Percentiles rank a stretch among this genome's conserved stretches.
Conservation (phyloP, 345 rosid species). For the Nasturtium officinale region DNA sequence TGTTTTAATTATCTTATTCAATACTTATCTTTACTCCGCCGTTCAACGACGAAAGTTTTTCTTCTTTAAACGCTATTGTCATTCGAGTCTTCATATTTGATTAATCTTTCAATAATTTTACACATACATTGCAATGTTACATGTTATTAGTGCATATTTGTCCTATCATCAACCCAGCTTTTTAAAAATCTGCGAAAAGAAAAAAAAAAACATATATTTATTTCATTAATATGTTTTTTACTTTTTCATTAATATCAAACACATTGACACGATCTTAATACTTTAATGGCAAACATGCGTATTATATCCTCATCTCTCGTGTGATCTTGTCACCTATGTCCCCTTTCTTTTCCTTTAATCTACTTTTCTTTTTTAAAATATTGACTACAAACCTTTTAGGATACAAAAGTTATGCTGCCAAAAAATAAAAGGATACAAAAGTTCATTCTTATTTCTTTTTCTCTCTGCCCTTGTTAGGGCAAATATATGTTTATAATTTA, state of each 20-base stretch:
- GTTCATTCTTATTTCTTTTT: slow-evolving; percentile 9
- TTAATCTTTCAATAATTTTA: neutral
- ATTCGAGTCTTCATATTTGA: neutral
- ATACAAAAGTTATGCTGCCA: slow-evolving; percentile 11
- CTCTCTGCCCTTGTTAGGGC: neutral
- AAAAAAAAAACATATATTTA: neutral
- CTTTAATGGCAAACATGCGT: no score
- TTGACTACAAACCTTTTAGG: slow-evolving; percentile 14
- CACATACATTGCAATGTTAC: neutral
- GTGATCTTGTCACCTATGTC: slow-evolving; percentile 41
- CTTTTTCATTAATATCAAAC: no score
- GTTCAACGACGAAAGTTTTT: neutral
- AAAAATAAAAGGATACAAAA: neutral
- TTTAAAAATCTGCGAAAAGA: neutral
- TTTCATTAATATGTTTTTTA: neutral
- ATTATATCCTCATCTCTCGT: no score
- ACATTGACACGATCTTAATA: no score
- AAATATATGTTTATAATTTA: neutral
- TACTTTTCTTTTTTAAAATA: slow-evolving; percentile 17
- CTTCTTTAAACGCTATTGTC: neutral
- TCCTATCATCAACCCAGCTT: neutral
- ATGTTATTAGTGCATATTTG: neutral
- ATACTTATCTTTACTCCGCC: neutral
- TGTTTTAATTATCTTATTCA: neutral
- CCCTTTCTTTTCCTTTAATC: slow-evolving; percentile 15